phyloP scores from a whole-genome alignment of 2,329 filamentous ascomycete species.

The Ramularia collo-cygni region DNA sequence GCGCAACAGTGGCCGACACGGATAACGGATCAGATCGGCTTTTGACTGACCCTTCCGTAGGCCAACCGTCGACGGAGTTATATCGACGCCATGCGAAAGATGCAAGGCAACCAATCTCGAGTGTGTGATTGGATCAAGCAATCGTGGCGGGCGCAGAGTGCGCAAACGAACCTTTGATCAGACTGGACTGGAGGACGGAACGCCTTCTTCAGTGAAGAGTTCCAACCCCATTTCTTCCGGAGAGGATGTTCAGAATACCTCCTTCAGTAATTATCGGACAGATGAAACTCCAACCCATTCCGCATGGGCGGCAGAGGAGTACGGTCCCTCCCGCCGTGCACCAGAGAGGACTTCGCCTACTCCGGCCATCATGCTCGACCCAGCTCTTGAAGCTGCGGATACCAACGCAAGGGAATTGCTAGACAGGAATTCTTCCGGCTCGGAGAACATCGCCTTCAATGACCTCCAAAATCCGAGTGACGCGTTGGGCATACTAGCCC shows the following conservation, averaged over 20 bases:
- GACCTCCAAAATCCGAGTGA: constrained; percentile 45
- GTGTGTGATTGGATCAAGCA: constrained; percentile 53
- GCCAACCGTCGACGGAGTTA: constrained; percentile 43
- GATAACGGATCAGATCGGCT: neutral
- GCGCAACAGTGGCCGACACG: no score
- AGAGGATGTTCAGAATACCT: constrained; percentile 1
- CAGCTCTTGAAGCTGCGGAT: constrained; percentile 25
- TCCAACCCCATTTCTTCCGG: neutral
- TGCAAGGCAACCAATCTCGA: constrained; percentile 53
- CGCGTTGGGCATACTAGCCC: constrained; percentile 42
- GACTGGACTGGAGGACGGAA: constrained; percentile 27
- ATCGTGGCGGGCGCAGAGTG: constrained; percentile 47
- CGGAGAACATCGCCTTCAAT: constrained; percentile 31
- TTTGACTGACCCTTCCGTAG: constrained; percentile 12
- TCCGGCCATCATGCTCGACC: constrained; percentile 24
- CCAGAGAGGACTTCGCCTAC: constrained; percentile 12
- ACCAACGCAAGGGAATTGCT: constrained; percentile 10
- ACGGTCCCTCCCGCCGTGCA: constrained; percentile 3
- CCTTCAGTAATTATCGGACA: neutral
- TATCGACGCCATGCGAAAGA: constrained; percentile 48
- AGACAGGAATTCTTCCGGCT: constrained; percentile 24
- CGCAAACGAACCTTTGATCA: constrained; percentile 42
- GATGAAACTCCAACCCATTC: neutral
- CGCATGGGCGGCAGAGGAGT: constrained; percentile 5
- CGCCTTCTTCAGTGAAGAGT: constrained; percentile 5